Conservation (phyloP, 306 rosid genomes). For the Luffa aegyptiaca region DNA sequence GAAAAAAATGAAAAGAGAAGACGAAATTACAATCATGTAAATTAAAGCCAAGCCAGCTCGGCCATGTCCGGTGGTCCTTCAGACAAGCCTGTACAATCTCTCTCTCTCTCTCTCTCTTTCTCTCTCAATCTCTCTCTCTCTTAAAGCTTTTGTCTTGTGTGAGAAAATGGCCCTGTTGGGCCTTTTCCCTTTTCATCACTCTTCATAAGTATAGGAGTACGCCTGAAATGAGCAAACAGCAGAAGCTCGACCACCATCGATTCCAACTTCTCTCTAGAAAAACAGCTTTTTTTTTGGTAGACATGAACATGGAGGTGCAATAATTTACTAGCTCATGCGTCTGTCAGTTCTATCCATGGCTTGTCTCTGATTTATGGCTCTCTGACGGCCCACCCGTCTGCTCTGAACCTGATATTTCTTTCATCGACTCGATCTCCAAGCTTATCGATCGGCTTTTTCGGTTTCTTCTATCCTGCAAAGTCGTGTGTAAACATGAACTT, state of each 20-base stretch:
- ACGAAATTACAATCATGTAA: not conserved
- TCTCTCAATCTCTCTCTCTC: not conserved
- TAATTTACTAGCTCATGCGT: conserved; percentile 9
- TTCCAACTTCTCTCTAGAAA: not conserved
- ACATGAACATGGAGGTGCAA: conserved; percentile 4
- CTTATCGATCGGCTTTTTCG: conserved; percentile 57
- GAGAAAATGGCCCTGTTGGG: not conserved
- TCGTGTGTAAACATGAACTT: not conserved
- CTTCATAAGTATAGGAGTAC: not conserved
- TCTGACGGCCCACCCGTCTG: conserved; percentile 31
- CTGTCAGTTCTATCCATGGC: conserved; percentile 26
- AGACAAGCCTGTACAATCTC: conserved; percentile 8
- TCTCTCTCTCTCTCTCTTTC: not conserved
- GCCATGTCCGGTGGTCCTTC: conserved; percentile 5
- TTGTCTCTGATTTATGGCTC: conserved; percentile 31
- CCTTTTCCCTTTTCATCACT: not conserved
- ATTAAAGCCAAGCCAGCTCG: not conserved
- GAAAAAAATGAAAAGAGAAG: not conserved
- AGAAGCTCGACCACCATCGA: not conserved
- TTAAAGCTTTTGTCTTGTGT: not conserved
- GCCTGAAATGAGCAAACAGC: not conserved
- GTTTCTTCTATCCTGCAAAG: conserved; percentile 71
- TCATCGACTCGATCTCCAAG: conserved; percentile 62
- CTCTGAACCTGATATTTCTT: conserved; percentile 46
- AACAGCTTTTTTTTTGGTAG: not conserved